Conservation (phyloP, 176 grass and related monocot species). For the barley (Hordeum vulgare) region MorexV3_pseudomolecules_assembly NC_058523.1:147435463-147435962, state of each 20-base stretch:
- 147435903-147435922: neutral
- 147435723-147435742: neutral
- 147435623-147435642: conserved; percentile 71
- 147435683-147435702: conserved; percentile 89
- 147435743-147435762: conserved; percentile 3
- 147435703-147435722: neutral
- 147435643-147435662: conserved; percentile 62
- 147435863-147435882: neutral
- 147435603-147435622: conserved; percentile 67
- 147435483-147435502: too few species aligned
- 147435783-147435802: conserved; percentile 94
- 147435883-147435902: neutral
- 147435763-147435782: conserved; percentile 18
- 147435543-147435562: neutral
- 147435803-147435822: conserved; percentile 97
- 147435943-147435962: neutral
- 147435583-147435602: conserved; percentile 1
- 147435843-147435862: neutral
- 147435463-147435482: too few species aligned
- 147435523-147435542: too few species aligned
- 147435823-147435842: conserved; percentile 15
- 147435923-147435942: neutral
- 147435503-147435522: too few species aligned
- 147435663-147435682: conserved; percentile 91
- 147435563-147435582: neutral